Base-by-base conservation (phyloP, 1,284 basidiomycete species). In the Apiotrichum mycotoxinovorans region DNA sequence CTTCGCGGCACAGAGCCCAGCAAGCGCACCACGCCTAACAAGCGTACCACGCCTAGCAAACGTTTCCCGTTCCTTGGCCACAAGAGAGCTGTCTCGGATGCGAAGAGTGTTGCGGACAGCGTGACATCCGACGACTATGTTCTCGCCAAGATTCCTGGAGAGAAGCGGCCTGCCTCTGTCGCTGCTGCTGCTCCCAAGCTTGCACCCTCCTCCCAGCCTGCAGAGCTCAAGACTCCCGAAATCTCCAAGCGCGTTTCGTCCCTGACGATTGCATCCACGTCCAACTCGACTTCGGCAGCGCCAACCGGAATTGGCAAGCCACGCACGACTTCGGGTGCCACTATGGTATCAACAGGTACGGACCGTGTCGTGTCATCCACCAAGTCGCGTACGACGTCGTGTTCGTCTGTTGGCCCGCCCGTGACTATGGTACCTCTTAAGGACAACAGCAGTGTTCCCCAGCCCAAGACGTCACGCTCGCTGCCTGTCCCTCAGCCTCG, bases 11-110 rank as follows among this genome's bases (percentile, higher is more conserved):
- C 25, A 7, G 37, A 53, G 25, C 22, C 20, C 5, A n/a, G 42
- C 42, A 33, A 17, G n/a, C n/a, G n/a, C n/a, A n/a, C n/a, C n/a
- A n/a, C n/a, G n/a, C n/a, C n/a, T n/a, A n/a, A n/a, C n/a, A n/a
- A n/a, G n/a, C n/a, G n/a, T n/a, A n/a, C n/a, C n/a, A n/a, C n/a
- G 25, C 22, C 20, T 4, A n/a, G 42, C 42, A 33, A 17, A n/a
- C 57, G 57, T 15, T 52, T 59, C 27, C 50, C 40, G 12, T 59
- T 59, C 57, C 41, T 55, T 1, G 37, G 51, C 10, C 51, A 54
- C 44, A 52, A 52, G 46, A 48, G 43, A 40, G 34, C 42, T 15
- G 7, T 35, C 5, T 48, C 56, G 10, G 42, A 46, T 12, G 40
- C 30, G 1, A 18, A 26, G 10, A 30, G 25, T 33, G 41, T 40